Evolutionary conservation across 108 stramenopile species (phyloP).

Genomic region (Conticribra guillardii): DNA sequence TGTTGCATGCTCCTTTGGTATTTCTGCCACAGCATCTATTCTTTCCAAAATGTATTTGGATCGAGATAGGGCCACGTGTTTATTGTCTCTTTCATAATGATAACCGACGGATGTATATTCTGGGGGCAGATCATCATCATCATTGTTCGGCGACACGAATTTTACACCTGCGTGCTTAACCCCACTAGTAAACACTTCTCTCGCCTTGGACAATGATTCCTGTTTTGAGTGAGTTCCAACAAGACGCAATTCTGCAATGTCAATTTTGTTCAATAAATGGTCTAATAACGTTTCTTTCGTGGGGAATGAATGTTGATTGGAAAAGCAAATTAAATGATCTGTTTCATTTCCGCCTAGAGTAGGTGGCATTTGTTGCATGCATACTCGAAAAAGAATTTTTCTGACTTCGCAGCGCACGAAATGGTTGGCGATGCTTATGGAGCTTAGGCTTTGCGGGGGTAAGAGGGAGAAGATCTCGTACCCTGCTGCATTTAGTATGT

Average conservation of each 20-base stretch:
- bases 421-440: not conserved
- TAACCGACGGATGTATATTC: slow-evolving; percentile 7
- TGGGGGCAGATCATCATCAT: not conserved
- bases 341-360: not conserved
- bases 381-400: not conserved
- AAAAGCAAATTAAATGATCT: slow-evolving; percentile 1
- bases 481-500: too few relatives aligned
- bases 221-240: not conserved
- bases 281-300: not conserved
- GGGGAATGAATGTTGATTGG: slow-evolving; percentile 5
- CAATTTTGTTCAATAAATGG: slow-evolving; percentile 6
- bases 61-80: not conserved
- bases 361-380: slow-evolving; percentile 6
- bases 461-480: slow-evolving; percentile 5
- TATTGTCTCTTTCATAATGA: slow-evolving; percentile 8
- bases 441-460: not conserved
- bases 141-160: not conserved
- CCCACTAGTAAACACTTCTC: slow-evolving; percentile 7
- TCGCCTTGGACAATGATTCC: slow-evolving; percentile 8
- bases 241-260: slow-evolving; percentile 1
- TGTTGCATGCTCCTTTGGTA: not conserved
- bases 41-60: not conserved
- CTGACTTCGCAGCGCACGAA: not conserved
- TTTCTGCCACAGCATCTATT: not conserved
- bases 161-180: slow-evolving; percentile 3